These are phyloP conservation scores for Nakazawaea wickerhamii DNA, from an alignment of 805 yeast species.

Conservation along the genomic window DNA sequence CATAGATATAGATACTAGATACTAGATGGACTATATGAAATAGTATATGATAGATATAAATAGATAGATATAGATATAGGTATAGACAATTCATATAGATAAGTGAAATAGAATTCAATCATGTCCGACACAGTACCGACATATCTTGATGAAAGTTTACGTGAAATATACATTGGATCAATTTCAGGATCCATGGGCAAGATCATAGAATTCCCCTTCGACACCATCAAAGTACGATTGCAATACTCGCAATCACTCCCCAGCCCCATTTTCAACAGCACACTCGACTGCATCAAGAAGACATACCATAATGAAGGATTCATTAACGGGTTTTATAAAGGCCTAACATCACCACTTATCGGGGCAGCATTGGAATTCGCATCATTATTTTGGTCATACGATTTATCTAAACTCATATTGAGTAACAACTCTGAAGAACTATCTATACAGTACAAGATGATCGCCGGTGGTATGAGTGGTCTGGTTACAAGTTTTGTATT, in stretches of 20 bases:
- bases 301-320: conserved; percentile 69
- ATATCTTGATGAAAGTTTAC: conserved; percentile 15
- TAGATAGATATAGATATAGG: too few species aligned
- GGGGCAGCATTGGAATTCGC: conserved; percentile 94
- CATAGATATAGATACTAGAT: too few species aligned
- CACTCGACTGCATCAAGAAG: conserved; percentile 57
- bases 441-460: conserved; percentile 28
- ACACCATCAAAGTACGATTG: conserved; percentile 83
- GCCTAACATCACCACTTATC: conserved; percentile 73
- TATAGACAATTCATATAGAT: background rate
- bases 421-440: conserved; percentile 16
- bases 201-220: conserved; percentile 85
- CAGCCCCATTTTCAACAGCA: conserved; percentile 45
- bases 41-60: too few species aligned
- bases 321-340: conserved; percentile 65
- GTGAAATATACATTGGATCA: conserved; percentile 45
- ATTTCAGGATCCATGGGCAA: conserved; percentile 81
- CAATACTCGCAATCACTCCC: conserved; percentile 64
- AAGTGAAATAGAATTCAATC: background rate
- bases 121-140: background rate
- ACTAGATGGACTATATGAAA: too few species aligned
- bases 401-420: conserved; percentile 35
- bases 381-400: conserved; percentile 65
- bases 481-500: conserved; percentile 74
- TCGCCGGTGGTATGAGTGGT: conserved; percentile 81